Percentiles rank a stretch among this genome's conserved stretches.
These are phyloP conservation scores for Gomphus sp. DNA, from an alignment of 1,284 basidiomycete species.

Conservation along the genomic window DNA sequence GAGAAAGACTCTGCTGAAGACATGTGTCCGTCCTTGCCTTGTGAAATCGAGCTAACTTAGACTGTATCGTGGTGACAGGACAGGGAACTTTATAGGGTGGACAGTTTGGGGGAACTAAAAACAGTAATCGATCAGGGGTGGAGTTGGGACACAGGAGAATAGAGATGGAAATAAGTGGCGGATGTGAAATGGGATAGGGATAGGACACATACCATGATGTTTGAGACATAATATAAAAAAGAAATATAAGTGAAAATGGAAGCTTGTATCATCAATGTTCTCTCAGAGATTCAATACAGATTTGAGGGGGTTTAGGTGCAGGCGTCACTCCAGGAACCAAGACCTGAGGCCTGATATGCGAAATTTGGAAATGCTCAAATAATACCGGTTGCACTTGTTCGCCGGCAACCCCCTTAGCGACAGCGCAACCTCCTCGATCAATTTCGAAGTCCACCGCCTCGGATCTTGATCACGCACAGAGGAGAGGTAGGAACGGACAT, in stretches of 20 bases:
- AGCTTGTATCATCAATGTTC: not conserved
- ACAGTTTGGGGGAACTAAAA: not conserved
- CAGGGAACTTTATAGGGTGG: not conserved
- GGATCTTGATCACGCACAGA: not conserved
- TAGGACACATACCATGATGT: not conserved
- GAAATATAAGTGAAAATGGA: not conserved
- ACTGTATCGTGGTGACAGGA: conserved; percentile 2
- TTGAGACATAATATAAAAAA: not conserved
- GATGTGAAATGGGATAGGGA: not conserved
- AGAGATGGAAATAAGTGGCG: not conserved
- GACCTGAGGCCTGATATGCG: not conserved
- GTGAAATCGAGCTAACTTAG: no score
- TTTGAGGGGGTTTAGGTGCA: not conserved
- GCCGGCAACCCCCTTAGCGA: not conserved
- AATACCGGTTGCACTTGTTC: not conserved
- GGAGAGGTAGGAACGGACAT: not conserved
- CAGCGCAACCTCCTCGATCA: not conserved
- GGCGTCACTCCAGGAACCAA: not conserved
- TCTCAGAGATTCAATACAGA: not conserved
- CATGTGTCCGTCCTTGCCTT: no score
- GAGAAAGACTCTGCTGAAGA: no score
- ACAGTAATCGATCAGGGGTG: no score
- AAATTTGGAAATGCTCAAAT: not conserved
- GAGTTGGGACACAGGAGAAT: not conserved
- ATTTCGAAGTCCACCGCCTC: not conserved